These are phyloP conservation scores for Huntiella moniliformis DNA, from an alignment of 2,329 filamentous ascomycete species.

Conservation along the genomic window DNA sequence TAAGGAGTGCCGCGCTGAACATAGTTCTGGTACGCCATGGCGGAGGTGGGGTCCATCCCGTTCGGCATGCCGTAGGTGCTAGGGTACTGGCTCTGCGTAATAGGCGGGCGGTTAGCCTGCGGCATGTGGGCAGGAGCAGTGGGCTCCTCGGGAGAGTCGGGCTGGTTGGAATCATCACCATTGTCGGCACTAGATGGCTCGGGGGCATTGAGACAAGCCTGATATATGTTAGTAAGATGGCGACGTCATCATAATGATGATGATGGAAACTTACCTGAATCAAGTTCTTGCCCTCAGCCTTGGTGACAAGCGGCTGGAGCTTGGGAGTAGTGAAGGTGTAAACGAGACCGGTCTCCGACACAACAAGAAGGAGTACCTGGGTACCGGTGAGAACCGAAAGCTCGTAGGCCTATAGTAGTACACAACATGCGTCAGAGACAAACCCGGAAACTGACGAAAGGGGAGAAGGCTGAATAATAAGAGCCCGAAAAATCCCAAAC, in stretches of 20 bases:
- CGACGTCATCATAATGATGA: conserved; percentile 15
- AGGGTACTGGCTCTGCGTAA: conserved; percentile 33
- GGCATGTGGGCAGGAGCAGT: conserved; percentile 51
- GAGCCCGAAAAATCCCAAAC: not conserved
- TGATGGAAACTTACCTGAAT: conserved; percentile 57
- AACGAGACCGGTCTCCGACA: conserved; percentile 90
- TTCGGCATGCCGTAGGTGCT: conserved; percentile 46
- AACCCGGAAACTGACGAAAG: not conserved
- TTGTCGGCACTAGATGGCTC: conserved; percentile 71
- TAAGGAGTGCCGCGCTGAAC: conserved; percentile 49
- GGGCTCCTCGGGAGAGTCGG: conserved; percentile 84
- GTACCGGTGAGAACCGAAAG: conserved; percentile 93
- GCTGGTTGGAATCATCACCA: conserved; percentile 54
- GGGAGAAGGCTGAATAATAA: too few relatives aligned
- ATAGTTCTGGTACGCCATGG: conserved; percentile 63
- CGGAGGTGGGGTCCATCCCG: conserved; percentile 40
- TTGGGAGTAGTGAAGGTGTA: conserved; percentile 98
- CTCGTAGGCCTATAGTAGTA: conserved; percentile 63
- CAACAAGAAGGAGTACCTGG: conserved; percentile 87
- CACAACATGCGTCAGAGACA: not conserved
- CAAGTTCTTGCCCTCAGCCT: conserved; percentile 96
- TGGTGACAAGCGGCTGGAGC: conserved; percentile 92
- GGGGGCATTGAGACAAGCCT: conserved; percentile 94
- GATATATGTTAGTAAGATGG: conserved; percentile 3
- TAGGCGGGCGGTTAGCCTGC: conserved; percentile 19